phyloP scores from a whole-genome alignment of 192 early-diverging fungal species.

The Endogone sp. region DNA sequence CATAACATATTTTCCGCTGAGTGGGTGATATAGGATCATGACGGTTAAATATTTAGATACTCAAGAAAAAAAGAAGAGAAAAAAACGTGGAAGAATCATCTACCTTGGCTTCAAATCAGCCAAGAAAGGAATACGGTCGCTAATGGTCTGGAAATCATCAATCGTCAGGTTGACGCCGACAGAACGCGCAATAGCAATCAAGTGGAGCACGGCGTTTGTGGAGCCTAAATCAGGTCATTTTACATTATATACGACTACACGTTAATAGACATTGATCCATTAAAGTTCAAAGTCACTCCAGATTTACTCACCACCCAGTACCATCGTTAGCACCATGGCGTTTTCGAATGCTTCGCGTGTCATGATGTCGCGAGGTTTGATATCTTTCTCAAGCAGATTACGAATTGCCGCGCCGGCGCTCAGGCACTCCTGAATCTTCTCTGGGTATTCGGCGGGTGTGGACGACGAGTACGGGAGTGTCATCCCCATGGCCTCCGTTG shows the following conservation, averaged over 20 bases:
- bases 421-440: slow-evolving; percentile 88
- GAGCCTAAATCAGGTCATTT: slow-evolving; percentile 42
- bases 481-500: slow-evolving; percentile 98
- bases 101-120: slow-evolving; percentile 93
- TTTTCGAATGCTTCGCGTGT: slow-evolving; percentile 94
- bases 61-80: neutral
- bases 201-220: slow-evolving; percentile 95
- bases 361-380: slow-evolving; percentile 96
- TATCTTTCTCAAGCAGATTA: slow-evolving; percentile 84
- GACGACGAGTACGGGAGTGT: slow-evolving; percentile 94
- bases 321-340: slow-evolving; percentile 91
- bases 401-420: slow-evolving; percentile 84
- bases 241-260: too few species aligned
- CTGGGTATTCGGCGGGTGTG: slow-evolving; percentile 84
- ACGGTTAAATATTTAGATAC: slow-evolving; percentile 4
- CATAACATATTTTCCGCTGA: slow-evolving; percentile 96
- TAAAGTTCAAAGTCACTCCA: slow-evolving; percentile 10
- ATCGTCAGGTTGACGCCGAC: slow-evolving; percentile 80
- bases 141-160: slow-evolving; percentile 93
- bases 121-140: slow-evolving; percentile 88
- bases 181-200: slow-evolving; percentile 82
- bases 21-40: neutral
- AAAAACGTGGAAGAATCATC: neutral
- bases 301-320: slow-evolving; percentile 62
- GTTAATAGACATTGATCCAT: neutral